Evolutionary conservation across 257 asterid species (phyloP).

Genomic region (Osmanthus fragrans): DNA sequence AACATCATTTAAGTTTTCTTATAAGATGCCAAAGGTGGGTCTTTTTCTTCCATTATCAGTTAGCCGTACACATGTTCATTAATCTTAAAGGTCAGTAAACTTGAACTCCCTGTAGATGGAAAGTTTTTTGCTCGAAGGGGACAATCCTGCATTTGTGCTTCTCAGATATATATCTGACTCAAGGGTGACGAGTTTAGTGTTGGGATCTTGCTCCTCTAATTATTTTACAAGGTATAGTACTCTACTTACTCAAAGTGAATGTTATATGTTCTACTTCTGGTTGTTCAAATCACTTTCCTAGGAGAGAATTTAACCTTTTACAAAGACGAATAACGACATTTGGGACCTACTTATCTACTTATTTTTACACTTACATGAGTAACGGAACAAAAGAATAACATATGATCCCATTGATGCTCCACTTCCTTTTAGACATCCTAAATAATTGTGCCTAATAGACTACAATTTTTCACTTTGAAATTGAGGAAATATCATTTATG

Average conservation of each 20-base stretch:
- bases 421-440: neutral
- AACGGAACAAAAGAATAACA: neutral
- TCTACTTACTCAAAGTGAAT: neutral
- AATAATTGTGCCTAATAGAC: neutral
- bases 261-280: neutral
- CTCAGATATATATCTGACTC: slow-evolving; percentile 58
- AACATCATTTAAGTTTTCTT: slow-evolving; percentile 42
- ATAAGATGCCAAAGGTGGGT: slow-evolving; percentile 47
- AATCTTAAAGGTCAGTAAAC: slow-evolving; percentile 19
- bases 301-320: neutral
- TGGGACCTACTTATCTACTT: neutral
- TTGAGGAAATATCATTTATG: neutral
- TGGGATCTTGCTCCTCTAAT: slow-evolving; percentile 69
- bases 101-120: slow-evolving; percentile 48
- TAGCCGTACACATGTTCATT: slow-evolving; percentile 15
- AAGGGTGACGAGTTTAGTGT: slow-evolving; percentile 53
- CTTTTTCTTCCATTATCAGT: slow-evolving; percentile 12
- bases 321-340: neutral
- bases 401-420: neutral
- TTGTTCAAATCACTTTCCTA: neutral
- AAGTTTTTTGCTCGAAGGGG: slow-evolving; percentile 74
- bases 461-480: neutral
- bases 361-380: neutral
- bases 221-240: slow-evolving; percentile 55
- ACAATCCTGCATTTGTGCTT: slow-evolving; percentile 65